These are phyloP conservation scores for Tuber brumale DNA, from an alignment of 495 filamentous ascomycete species.

Conservation along the genomic window DNA sequence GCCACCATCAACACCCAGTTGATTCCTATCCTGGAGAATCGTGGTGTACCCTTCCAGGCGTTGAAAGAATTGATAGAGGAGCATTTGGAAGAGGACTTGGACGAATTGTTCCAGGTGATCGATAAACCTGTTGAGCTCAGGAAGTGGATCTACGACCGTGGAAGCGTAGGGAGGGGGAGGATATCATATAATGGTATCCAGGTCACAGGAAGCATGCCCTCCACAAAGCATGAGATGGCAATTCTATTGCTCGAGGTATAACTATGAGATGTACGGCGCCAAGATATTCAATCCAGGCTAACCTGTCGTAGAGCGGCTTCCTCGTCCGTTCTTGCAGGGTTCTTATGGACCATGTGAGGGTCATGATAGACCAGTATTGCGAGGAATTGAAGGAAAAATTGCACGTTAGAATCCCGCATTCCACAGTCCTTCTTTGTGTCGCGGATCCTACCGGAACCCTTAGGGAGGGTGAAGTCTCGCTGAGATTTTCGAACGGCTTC, in stretches of 20 bases:
- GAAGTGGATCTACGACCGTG: conserved; percentile 52
- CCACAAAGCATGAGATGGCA: conserved; percentile 15
- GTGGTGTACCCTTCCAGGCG: conserved; percentile 49
- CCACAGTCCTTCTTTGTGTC: conserved; percentile 72
- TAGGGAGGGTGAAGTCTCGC: conserved; percentile 66
- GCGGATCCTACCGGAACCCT: conserved; percentile 69
- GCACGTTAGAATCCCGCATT: conserved; percentile 65
- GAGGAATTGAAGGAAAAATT: conserved; percentile 55
- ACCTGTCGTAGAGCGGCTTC: conserved; percentile 54
- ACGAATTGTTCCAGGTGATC: conserved; percentile 54
- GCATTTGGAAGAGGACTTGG: conserved; percentile 56
- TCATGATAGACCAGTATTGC: conserved; percentile 53
- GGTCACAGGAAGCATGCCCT: conserved; percentile 16
- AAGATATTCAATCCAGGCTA: not conserved
- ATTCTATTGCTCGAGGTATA: conserved; percentile 43
- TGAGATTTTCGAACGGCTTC: conserved; percentile 67
- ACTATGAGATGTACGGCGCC: not conserved
- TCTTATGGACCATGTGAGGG: conserved; percentile 53
- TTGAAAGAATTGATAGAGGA: conserved; percentile 55
- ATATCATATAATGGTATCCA: conserved; percentile 44
- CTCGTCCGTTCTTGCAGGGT: conserved; percentile 53
- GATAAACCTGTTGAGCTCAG: conserved; percentile 48
- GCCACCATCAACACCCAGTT: conserved; percentile 71
- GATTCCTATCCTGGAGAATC: conserved; percentile 65
- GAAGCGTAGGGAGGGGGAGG: conserved; percentile 40